Base-by-base conservation (phyloP, 768 basidiomycete genomes). In the Aureoboletus auriporus region DNA sequence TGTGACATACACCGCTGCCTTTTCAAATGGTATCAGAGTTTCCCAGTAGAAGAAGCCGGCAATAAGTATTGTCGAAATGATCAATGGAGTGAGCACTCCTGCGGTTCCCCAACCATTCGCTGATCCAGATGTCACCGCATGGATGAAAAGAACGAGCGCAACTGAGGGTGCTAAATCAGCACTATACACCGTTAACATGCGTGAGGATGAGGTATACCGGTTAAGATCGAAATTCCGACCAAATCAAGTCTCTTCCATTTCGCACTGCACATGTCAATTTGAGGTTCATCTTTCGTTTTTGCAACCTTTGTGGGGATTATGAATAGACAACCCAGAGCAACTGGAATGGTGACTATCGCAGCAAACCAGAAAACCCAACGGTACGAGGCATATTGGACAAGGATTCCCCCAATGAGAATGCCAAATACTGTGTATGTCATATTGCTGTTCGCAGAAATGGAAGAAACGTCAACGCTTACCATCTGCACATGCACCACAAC, bases 11-110 rank as follows among this genome's bases (percentile, higher is more conserved):
- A 77, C 58, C 5, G 73, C 71, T 10, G 80, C 78, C 6, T 56
- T 59, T 11, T 74, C 62, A 13, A 56, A 53, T 2, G 72, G 73
- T 12, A 78, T 58, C 0, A 54, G 38, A 8, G 70, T 61, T 53
- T 82, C 79, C 71, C 74, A 81, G 43, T 70, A 63, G 62, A 83
- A 77, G 67, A 83, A 83, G 1, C 45, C 61, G 26, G 62, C 53
- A 33, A 64, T 56, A 10, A 76, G 51, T 8, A 72, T 30, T 49
- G 77, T 57, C 5, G 79, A 74, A 30, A 80, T 54, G 9, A 78
- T 58, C 34, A 83, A 63, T 0, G 76, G 73, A 5, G 63, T 67
- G 42, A 82, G 59, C 47, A 80, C 76, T 14, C 60, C 52, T 5
- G 75, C 69, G 1, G 69, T 60, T 5, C 57, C 60, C 82, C 82